A percentile compares a stretch with the other conserved stretches of the same genome.
Evolutionary conservation across 768 basidiomycete species (phyloP).

Genomic region (Coprinellus micaceus): DNA sequence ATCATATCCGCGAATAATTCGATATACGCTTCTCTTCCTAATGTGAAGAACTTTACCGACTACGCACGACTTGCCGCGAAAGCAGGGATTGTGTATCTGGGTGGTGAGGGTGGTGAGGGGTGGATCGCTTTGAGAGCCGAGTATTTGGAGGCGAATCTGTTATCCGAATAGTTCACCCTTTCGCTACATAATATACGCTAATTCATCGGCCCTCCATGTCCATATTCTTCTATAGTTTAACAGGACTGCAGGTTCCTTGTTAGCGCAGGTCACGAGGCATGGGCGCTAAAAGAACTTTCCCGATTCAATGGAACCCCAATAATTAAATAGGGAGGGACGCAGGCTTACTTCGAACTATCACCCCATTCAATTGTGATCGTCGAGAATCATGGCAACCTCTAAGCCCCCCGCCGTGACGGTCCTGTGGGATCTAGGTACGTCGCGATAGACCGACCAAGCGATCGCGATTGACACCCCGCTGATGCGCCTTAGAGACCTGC

Average conservation of each 20-base stretch:
- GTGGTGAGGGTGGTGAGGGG: conserved; percentile 28
- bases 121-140: conserved; percentile 34
- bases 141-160: conserved; percentile 17
- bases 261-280: background rate
- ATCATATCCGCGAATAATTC: conserved; percentile 20
- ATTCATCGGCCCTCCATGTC: too few relatives aligned
- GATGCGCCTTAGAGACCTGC: conserved; percentile 7
- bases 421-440: conserved; percentile 15
- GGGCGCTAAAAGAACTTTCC: conserved; percentile 1
- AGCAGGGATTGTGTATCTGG: conserved; percentile 33
- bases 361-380: too few relatives aligned
- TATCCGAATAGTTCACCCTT: background rate
- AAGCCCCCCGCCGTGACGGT: background rate
- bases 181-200: too few relatives aligned
- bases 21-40: conserved; percentile 22
- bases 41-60: conserved; percentile 26
- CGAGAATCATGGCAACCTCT: background rate
- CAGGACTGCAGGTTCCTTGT: too few relatives aligned
- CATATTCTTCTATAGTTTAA: too few relatives aligned
- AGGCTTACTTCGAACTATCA: too few relatives aligned
- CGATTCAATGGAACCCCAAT: background rate
- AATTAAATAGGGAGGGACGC: background rate
- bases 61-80: conserved; percentile 33
- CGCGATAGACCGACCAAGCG: background rate
- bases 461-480: too few relatives aligned